Conservation (phyloP, 2,329 filamentous ascomycete genomes). For the Juglanconis oblonga region DNA sequence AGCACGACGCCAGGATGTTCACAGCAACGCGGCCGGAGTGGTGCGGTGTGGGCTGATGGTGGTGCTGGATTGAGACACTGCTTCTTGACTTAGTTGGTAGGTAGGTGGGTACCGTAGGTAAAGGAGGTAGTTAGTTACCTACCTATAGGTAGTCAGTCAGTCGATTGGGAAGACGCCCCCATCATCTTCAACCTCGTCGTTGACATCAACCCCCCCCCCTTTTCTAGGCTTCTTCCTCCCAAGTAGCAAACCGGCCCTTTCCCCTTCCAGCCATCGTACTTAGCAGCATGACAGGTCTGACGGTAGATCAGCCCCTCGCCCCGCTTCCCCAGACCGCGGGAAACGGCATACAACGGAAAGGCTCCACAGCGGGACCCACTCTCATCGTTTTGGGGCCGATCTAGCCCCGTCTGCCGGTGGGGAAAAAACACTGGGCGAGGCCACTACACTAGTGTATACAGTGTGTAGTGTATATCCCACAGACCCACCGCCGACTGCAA, state of each 20-base stretch:
- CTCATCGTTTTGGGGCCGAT: background rate
- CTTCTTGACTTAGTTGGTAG: background rate
- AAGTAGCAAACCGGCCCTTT: background rate
- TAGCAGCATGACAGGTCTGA: background rate
- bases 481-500: too few relatives aligned
- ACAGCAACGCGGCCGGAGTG: too few relatives aligned
- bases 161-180: too few relatives aligned
- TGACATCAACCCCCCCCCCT: too few relatives aligned
- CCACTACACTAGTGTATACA: too few relatives aligned
- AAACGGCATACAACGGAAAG: background rate
- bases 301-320: background rate
- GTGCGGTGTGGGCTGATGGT: background rate
- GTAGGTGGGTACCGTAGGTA: background rate
- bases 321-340: background rate
- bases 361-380: background rate
- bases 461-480: too few relatives aligned
- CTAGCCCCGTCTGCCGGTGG: background rate
- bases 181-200: background rate
- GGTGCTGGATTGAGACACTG: background rate
- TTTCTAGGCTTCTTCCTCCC: background rate
- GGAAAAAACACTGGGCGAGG: too few relatives aligned
- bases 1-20: background rate
- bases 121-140: background rate
- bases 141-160: too few relatives aligned
- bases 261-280: background rate